phyloP scores from a whole-genome alignment of 148 eudicot species.

The Chenopodium album region DNA sequence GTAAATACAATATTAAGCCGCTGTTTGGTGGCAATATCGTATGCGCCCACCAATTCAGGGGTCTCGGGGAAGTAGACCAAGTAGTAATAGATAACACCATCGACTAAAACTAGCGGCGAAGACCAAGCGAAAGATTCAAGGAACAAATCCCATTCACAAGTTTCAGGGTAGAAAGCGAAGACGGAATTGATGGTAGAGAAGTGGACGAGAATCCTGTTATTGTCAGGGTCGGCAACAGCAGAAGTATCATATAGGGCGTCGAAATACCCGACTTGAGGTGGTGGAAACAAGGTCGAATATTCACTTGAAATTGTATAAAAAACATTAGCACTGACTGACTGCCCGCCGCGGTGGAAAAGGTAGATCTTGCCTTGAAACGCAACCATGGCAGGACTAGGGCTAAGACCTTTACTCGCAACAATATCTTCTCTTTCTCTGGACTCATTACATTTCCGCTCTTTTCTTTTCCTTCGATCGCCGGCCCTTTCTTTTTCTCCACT shows the following conservation, averaged over 20 bases:
- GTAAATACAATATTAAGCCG: conserved; percentile 14
- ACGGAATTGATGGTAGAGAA: too few species aligned
- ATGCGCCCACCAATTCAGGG: background rate
- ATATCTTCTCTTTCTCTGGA: background rate
- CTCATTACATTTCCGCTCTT: too few species aligned
- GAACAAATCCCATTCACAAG: background rate
- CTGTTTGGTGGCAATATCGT: conserved; percentile 5
- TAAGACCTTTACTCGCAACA: background rate
- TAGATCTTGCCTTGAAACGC: conserved; percentile 4
- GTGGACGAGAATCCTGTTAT: conserved; percentile 2
- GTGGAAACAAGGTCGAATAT: conserved; percentile 4
- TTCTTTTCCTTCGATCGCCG: too few species aligned
- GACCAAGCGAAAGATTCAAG: background rate
- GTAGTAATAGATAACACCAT: background rate
- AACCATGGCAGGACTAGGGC: background rate
- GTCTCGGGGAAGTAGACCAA: too few species aligned
- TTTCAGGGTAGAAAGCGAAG: conserved; percentile 13
- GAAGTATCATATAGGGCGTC: background rate
- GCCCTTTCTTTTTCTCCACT: too few species aligned
- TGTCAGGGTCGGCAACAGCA: conserved; percentile 1
- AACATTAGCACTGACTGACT: background rate
- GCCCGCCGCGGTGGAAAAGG: background rate
- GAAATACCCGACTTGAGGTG: background rate
- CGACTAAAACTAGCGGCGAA: background rate
- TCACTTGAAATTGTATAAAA: background rate